phyloP scores from a whole-genome alignment of 352 stramenopile species.

The Phytopythium vexans region DNA sequence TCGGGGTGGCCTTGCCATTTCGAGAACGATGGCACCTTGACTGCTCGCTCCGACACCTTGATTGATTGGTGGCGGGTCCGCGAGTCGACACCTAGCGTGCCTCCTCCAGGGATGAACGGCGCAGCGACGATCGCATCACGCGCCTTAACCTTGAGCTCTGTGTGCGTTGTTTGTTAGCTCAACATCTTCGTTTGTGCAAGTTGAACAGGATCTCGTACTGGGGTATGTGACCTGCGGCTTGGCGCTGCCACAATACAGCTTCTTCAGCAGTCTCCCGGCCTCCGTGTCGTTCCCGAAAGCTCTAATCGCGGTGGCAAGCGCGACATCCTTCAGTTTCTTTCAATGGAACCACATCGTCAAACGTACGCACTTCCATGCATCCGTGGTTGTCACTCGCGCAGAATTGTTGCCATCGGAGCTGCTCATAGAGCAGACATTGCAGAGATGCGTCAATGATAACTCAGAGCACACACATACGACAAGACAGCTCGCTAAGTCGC shows the following conservation, averaged over 20 bases:
- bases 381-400: conserved; percentile 4
- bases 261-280: conserved; percentile 67
- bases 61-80: conserved; percentile 41
- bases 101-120: conserved; percentile 70
- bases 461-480: neutral
- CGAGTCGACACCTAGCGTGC: conserved; percentile 28
- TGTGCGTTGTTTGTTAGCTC: neutral
- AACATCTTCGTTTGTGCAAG: neutral
- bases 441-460: no score
- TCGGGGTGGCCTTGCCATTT: conserved; percentile 26
- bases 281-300: conserved; percentile 76
- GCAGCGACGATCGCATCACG: conserved; percentile 17
- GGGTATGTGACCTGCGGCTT: conserved; percentile 74
- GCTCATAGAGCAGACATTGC: no score
- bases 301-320: conserved; percentile 13
- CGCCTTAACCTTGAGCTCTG: conserved; percentile 55
- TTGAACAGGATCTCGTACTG: conserved; percentile 30
- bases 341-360: neutral
- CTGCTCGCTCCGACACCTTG: conserved; percentile 63
- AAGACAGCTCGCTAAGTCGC: no score
- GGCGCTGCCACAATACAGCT: conserved; percentile 60
- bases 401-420: no score
- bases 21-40: conserved; percentile 41
- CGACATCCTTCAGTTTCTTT: neutral
- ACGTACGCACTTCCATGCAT: conserved; percentile 40